Evolutionary conservation across 2,329 filamentous ascomycete genomes (phyloP).

Genomic region (Ceratocystiopsis brevicomis): DNA sequence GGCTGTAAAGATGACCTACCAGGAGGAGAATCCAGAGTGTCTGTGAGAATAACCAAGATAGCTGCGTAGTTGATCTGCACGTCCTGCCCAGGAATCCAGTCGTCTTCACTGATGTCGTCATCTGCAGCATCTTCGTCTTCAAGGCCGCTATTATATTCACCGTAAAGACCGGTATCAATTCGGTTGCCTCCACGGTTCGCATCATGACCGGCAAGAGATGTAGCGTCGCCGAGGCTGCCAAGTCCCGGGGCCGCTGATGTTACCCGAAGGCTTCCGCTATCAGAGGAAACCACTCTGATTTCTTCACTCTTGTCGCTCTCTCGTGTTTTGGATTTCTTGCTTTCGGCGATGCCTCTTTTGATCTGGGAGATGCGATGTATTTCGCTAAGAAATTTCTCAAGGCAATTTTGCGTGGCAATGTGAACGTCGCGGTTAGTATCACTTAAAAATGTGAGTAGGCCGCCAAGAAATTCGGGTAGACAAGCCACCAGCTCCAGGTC

Average conservation of each 20-base stretch:
- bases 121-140: constrained; percentile 70
- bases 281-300: too few relatives aligned
- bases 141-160: constrained; percentile 78
- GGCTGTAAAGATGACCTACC: too few relatives aligned
- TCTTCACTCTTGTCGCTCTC: too few relatives aligned
- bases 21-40: constrained; percentile 61
- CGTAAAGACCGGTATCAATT: constrained; percentile 24
- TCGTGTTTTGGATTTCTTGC: constrained; percentile 46
- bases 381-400: constrained; percentile 81
- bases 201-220: too few relatives aligned
- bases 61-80: constrained; percentile 84
- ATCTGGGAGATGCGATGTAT: constrained; percentile 88
- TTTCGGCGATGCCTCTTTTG: constrained; percentile 82
- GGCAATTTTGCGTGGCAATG: constrained; percentile 68
- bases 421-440: constrained; percentile 90
- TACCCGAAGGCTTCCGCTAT: too few relatives aligned
- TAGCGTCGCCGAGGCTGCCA: too few relatives aligned
- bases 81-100: constrained; percentile 95
- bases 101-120: constrained; percentile 54
- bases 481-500: constrained; percentile 89
- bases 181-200: too few relatives aligned
- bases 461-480: constrained; percentile 76
- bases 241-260: too few relatives aligned
- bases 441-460: constrained; percentile 77
- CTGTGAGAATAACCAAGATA: constrained; percentile 79